Conservation (phyloP, 257 asterid genomes). For the Rehmannia glutinosa region DNA sequence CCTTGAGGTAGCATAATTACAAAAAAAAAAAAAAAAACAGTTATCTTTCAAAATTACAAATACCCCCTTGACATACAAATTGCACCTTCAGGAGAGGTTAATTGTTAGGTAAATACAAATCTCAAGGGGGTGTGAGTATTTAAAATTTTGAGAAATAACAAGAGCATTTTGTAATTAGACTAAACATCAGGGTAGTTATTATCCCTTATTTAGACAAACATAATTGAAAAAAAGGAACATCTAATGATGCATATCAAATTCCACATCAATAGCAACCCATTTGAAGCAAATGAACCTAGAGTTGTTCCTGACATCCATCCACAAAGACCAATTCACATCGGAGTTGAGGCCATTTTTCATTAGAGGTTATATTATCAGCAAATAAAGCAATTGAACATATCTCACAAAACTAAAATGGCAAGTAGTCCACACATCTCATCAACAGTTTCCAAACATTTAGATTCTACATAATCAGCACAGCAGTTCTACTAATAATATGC, state of each 20-base stretch:
- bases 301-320: not conserved
- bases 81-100: no score
- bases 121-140: no score
- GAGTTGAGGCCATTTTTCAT: not conserved
- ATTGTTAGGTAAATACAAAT: no score
- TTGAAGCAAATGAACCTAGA: not conserved
- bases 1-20: no score
- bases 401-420: not conserved
- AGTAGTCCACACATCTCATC: not conserved
- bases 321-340: not conserved
- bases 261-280: not conserved
- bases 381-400: not conserved
- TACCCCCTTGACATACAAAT: no score
- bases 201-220: not conserved
- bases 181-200: no score
- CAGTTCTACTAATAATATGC: not conserved
- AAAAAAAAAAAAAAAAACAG: no score
- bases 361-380: not conserved
- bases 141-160: no score
- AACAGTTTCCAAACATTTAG: not conserved
- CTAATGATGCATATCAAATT: not conserved
- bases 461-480: not conserved
- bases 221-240: not conserved
- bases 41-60: no score
- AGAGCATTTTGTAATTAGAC: no score